phyloP scores from a whole-genome alignment of 495 filamentous ascomycete species.

The Aspergillus panamensis region DNA sequence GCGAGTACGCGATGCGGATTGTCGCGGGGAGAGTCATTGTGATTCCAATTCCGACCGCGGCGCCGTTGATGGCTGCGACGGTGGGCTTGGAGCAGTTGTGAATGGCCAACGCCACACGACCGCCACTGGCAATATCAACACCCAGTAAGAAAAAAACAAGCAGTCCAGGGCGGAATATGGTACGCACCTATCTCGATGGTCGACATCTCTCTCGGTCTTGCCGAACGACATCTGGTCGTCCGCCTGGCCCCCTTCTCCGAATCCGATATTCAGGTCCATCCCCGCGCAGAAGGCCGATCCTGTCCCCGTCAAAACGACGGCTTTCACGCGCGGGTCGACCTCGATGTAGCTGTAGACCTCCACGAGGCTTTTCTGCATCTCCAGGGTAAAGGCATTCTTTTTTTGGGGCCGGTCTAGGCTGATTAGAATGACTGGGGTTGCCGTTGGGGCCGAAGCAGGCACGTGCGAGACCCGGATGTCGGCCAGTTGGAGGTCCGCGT shows the following conservation, averaged over 20 bases:
- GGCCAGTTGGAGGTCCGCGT: constrained; percentile 36
- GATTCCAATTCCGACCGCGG: constrained; percentile 60
- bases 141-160: too few species aligned
- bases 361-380: constrained; percentile 49
- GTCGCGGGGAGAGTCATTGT: constrained; percentile 59
- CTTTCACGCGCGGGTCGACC: constrained; percentile 49
- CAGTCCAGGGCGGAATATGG: background rate
- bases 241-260: constrained; percentile 26
- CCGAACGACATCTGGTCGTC: background rate
- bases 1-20: constrained; percentile 22
- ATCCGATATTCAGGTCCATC: constrained; percentile 51
- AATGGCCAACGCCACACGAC: constrained; percentile 53
- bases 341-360: constrained; percentile 51
- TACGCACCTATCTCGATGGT: background rate
- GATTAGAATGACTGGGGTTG: constrained; percentile 51
- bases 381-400: constrained; percentile 56
- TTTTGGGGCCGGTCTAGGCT: constrained; percentile 52
- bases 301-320: constrained; percentile 51
- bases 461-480: constrained; percentile 51
- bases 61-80: constrained; percentile 57
- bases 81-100: constrained; percentile 58
- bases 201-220: background rate
- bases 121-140: constrained; percentile 33
- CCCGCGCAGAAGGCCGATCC: constrained; percentile 59
- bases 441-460: constrained; percentile 37